Percentiles rank a stretch among this genome's conserved stretches.
These are phyloP conservation scores for Cymbopogon flexuosus DNA, from an alignment of 202 grass and related monocot species.

Conservation along the genomic window DNA sequence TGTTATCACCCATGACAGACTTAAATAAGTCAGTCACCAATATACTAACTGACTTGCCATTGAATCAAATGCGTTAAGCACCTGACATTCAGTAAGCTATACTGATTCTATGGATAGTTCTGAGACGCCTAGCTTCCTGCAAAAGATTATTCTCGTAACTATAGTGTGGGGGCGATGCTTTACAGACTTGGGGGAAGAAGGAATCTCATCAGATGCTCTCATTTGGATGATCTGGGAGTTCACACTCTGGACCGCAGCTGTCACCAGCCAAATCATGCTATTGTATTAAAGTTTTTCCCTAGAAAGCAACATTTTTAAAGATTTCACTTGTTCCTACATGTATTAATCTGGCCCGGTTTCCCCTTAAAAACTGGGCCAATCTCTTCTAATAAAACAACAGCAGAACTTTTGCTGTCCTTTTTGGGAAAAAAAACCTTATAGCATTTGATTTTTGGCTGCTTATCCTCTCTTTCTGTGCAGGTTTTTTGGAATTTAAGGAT, in stretches of 20 bases:
- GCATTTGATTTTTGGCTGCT: constrained; percentile 5
- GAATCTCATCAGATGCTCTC: neutral
- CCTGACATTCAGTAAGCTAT: neutral
- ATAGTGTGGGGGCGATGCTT: neutral
- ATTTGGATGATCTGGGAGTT: neutral
- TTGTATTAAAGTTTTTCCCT: neutral
- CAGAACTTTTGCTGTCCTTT: neutral
- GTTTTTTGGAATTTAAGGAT: constrained; percentile 71
- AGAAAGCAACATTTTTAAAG: neutral
- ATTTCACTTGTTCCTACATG: neutral
- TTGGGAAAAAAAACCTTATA: neutral
- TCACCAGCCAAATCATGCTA: neutral
- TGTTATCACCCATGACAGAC: neutral
- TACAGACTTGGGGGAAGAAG: neutral
- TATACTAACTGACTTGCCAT: neutral
- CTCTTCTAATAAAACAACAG: neutral
- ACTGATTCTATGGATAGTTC: neutral
- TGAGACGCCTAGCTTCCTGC: neutral
- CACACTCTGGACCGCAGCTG: neutral
- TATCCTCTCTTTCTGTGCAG: constrained; percentile 34
- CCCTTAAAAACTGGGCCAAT: neutral
- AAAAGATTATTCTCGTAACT: neutral
- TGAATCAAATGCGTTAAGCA: neutral
- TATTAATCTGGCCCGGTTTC: neutral
- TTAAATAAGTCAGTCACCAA: neutral